phyloP scores from a whole-genome alignment of 306 rosid genomes.

The Cucumis melo region DNA sequence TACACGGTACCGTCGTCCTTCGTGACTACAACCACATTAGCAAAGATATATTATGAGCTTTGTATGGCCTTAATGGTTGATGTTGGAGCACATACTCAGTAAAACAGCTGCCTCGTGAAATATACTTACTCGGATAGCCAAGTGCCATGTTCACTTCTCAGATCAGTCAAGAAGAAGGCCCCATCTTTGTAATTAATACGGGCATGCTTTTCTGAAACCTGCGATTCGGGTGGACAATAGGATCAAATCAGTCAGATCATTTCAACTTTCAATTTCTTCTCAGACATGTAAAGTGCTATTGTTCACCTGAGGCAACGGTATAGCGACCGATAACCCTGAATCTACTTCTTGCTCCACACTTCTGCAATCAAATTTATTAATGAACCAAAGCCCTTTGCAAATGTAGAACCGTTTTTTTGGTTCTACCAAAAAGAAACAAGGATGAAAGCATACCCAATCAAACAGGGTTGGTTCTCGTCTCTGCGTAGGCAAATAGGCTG shows the following conservation, averaged over 20 bases:
- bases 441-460: slow-evolving; percentile 46
- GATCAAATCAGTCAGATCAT: not conserved
- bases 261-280: not conserved
- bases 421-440: not conserved
- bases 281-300: not conserved
- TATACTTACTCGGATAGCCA: slow-evolving; percentile 74
- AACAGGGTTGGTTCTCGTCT: slow-evolving; percentile 47
- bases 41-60: not conserved
- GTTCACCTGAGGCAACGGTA: slow-evolving; percentile 57
- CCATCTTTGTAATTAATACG: slow-evolving; percentile 56
- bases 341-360: slow-evolving; percentile 18
- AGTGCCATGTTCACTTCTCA: slow-evolving; percentile 58
- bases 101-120: not conserved
- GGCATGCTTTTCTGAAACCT: slow-evolving; percentile 76
- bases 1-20: slow-evolving; percentile 45
- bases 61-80: not conserved
- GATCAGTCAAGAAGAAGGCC: slow-evolving; percentile 70
- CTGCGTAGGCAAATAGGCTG: slow-evolving; percentile 42
- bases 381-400: not conserved
- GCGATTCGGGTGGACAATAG: not conserved
- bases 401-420: not conserved
- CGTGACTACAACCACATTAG: slow-evolving; percentile 33
- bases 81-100: not conserved
- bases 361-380: slow-evolving; percentile 28
- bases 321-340: slow-evolving; percentile 28